phyloP scores from a whole-genome alignment of 768 basidiomycete species.

The Suillus subalutaceus region DNA sequence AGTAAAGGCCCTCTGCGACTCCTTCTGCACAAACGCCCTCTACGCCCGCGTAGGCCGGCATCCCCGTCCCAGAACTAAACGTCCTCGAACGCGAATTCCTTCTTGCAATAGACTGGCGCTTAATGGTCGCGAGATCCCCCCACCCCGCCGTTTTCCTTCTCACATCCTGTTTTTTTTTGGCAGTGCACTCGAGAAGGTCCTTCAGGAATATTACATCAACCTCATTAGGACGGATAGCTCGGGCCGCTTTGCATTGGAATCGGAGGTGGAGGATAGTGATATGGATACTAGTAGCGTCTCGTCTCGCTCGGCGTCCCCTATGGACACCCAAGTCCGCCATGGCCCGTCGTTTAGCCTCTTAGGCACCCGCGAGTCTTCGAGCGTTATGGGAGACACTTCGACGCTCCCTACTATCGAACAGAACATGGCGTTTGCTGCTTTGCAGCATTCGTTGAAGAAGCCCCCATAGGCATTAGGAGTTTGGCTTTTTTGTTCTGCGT shows the following conservation, averaged over 20 bases:
- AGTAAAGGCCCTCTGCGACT: constrained; percentile 95
- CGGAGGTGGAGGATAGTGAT: constrained; percentile 54
- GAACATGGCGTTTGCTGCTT: constrained; percentile 80
- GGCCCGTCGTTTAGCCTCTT: constrained; percentile 31
- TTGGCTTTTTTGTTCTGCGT: neutral
- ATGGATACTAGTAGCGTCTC: constrained; percentile 42
- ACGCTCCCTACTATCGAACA: constrained; percentile 72
- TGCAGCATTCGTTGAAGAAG: constrained; percentile 49
- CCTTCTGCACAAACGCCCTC: constrained; percentile 91
- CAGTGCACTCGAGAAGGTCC: constrained; percentile 89
- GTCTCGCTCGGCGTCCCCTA: constrained; percentile 58
- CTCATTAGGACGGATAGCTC: constrained; percentile 84
- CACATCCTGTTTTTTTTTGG: constrained; percentile 12
- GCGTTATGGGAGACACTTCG: constrained; percentile 40
- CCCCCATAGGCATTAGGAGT: neutral
- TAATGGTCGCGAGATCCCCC: constrained; percentile 68
- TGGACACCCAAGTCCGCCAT: constrained; percentile 26
- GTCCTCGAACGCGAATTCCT: constrained; percentile 94
- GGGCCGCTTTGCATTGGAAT: constrained; percentile 54
- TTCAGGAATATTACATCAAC: constrained; percentile 94
- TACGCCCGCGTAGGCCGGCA: constrained; percentile 98
- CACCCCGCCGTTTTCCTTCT: constrained; percentile 16
- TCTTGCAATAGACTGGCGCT: constrained; percentile 87
- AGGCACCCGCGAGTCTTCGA: constrained; percentile 38
- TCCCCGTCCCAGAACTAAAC: constrained; percentile 89